Conservation (phyloP, 169 alveolate species). For the Theileria annulata region DNA sequence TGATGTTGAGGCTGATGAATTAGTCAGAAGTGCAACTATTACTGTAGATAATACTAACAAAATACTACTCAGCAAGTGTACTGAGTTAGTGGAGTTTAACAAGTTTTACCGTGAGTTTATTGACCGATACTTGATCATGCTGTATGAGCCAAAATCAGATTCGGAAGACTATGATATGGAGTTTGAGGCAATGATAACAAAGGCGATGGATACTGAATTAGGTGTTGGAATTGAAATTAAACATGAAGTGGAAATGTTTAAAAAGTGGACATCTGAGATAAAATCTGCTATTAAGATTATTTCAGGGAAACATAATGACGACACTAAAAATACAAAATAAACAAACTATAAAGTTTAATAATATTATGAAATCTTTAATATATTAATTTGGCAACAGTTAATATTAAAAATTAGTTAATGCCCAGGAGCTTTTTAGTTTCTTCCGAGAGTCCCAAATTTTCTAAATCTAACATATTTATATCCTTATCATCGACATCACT, state of each 20-base stretch:
- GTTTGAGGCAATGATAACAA: background rate
- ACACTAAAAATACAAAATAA: background rate
- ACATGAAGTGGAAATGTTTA: background rate
- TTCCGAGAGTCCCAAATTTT: slow-evolving; percentile 44
- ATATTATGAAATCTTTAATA: background rate
- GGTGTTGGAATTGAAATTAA: background rate
- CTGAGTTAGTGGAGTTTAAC: slow-evolving; percentile 21
- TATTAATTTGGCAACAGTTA: background rate
- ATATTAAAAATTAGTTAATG: slow-evolving; percentile 15
- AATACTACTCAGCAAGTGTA: slow-evolving; percentile 20
- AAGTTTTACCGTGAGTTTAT: slow-evolving; percentile 27
- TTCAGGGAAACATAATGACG: background rate
- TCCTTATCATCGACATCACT: background rate
- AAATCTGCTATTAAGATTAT: background rate
- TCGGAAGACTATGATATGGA: background rate
- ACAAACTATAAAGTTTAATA: background rate
- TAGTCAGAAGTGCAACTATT: slow-evolving; percentile 6
- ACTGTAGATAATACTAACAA: slow-evolving; percentile 26
- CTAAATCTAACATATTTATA: slow-evolving; percentile 13
- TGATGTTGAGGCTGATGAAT: background rate
- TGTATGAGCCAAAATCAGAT: background rate
- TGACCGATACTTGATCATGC: slow-evolving; percentile 29
- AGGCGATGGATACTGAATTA: background rate
- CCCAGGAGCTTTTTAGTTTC: slow-evolving; percentile 55
- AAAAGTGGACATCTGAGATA: background rate